Evolutionary conservation across 2,329 filamentous ascomycete genomes (phyloP), one percentile per base, ranked within the genome.

Genomic region (Pestalotiopsis sp.): DNA sequence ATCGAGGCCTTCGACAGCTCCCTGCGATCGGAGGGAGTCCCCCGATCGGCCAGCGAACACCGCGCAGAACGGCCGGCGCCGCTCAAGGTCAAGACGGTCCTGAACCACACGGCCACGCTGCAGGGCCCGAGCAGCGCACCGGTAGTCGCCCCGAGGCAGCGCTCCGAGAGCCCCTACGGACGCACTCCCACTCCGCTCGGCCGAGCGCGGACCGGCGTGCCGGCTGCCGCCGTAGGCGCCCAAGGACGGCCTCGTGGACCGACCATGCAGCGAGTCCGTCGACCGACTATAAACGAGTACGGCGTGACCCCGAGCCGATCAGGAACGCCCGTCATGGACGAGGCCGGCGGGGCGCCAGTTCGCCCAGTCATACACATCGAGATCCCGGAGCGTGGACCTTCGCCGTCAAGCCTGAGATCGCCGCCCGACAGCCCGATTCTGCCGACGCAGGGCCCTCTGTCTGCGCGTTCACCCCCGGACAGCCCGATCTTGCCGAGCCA

Each of bases 1-100:
- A 79, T 87, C 13, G 83, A 86, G 41, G 71, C 73, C 36, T 23
- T 68, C 62, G 72, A 71, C 31, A 66, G 31, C 23, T 56, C 65
- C 4, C 38, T 17, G 45, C 64, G 61, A 20, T 62, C 67, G 9
- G 45, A 57, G 14, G 68, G 70, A n/a, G 66, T 71, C 17, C 71
- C 77, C 17, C 74, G 70, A 68, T 75, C 72, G 14, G 73, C 74
- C 12, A 72, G 67, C 23, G 73, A 49, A 17, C 27, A 23, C 4
- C 52, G 56, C 25, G 45, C 49, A 58, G 64, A 58, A 1, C 49
- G 49, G 12, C 45, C 45, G 9, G 45, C 17, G 7, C 64, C 49
- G 36, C n/a, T 39, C 17, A 59, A 58, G 39, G 13, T 23, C 12
- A 25, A 23, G 12, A 64, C 20, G 23, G n/a, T 31, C 57, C 27